Percentiles rank a stretch among this genome's conserved stretches.
phyloP scores from a whole-genome alignment of 768 basidiomycete species.

The Xanthoconium stramineum region DNA sequence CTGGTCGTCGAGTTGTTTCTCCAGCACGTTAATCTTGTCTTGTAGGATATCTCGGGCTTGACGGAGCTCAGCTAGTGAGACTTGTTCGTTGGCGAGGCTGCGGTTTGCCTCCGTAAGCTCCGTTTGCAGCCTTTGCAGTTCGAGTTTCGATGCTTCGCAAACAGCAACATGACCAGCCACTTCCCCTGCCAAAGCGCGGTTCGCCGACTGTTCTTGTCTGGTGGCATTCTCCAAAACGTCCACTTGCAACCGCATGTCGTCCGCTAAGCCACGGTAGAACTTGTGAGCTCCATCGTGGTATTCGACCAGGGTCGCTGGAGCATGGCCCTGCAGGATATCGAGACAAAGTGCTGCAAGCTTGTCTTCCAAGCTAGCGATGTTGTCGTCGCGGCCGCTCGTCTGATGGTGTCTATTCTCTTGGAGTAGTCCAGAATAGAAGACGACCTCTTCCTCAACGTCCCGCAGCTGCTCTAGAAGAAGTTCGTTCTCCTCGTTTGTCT shows the following conservation, averaged over 20 bases:
- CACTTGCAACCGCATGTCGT: slow-evolving; percentile 30
- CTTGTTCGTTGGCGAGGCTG: slow-evolving; percentile 21
- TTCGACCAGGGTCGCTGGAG: slow-evolving; percentile 10
- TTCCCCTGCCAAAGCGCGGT: slow-evolving; percentile 29
- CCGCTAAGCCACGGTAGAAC: slow-evolving; percentile 37
- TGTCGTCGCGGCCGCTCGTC: neutral
- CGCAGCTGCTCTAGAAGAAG: slow-evolving; percentile 33
- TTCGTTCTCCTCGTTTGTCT: slow-evolving; percentile 49
- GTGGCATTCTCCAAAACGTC: slow-evolving; percentile 5
- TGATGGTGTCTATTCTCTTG: slow-evolving; percentile 5
- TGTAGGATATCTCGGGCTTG: slow-evolving; percentile 24
- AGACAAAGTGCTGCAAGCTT: slow-evolving; percentile 15
- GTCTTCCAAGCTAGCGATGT: slow-evolving; percentile 14
- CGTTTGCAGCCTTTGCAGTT: slow-evolving; percentile 39
- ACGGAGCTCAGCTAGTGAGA: slow-evolving; percentile 14
- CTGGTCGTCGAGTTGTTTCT: slow-evolving; percentile 32
- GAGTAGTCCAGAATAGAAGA: slow-evolving; percentile 12
- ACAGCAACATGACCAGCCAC: slow-evolving; percentile 40
- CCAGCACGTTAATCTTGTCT: slow-evolving; percentile 24
- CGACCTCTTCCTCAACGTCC: slow-evolving; percentile 16
- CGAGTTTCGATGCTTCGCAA: slow-evolving; percentile 40
- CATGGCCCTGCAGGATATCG: slow-evolving; percentile 15
- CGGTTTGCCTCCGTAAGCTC: slow-evolving; percentile 32
- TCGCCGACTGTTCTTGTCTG: slow-evolving; percentile 16
- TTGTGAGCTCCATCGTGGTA: slow-evolving; percentile 25